Conservation (phyloP, 495 filamentous ascomycete species). For the Neohortaea acidophila region DNA sequence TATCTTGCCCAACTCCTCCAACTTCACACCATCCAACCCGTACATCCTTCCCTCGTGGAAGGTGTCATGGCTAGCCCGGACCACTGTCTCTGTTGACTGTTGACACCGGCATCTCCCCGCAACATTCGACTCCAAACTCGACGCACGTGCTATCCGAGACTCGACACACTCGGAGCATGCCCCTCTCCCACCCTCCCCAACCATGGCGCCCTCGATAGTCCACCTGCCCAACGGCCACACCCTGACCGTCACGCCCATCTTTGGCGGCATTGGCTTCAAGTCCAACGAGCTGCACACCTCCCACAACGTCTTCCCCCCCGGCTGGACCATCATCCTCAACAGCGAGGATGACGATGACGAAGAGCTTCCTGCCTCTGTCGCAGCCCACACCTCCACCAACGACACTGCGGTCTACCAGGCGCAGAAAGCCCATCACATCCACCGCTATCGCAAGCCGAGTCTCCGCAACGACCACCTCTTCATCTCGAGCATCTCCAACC, state of each 20-base stretch:
- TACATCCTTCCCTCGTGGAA: too few species aligned
- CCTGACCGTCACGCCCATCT: conserved; percentile 65
- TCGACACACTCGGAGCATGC: too few species aligned
- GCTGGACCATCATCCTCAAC: conserved; percentile 76
- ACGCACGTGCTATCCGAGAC: too few species aligned
- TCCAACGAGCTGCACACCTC: conserved; percentile 54
- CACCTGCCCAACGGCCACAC: conserved; percentile 77
- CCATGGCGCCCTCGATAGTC: conserved; percentile 32
- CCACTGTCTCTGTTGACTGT: too few species aligned
- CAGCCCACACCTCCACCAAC: conserved; percentile 9
- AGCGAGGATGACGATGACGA: conserved; percentile 43
- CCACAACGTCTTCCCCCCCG: conserved; percentile 58
- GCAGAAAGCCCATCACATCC: conserved; percentile 29
- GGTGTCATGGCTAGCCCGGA: too few species aligned
- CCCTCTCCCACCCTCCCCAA: neutral
- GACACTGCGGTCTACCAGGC: conserved; percentile 13
- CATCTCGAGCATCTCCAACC: conserved; percentile 79
- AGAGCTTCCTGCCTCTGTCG: conserved; percentile 8
- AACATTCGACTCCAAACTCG: too few species aligned
- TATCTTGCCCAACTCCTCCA: too few species aligned
- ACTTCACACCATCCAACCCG: too few species aligned
- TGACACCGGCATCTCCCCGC: too few species aligned
- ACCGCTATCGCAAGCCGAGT: conserved; percentile 57
- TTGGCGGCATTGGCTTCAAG: conserved; percentile 80
- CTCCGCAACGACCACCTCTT: conserved; percentile 66